These are phyloP conservation scores for Escovopsis sp. DNA, from an alignment of 2,329 filamentous ascomycete genomes.

Conservation along the genomic window DNA sequence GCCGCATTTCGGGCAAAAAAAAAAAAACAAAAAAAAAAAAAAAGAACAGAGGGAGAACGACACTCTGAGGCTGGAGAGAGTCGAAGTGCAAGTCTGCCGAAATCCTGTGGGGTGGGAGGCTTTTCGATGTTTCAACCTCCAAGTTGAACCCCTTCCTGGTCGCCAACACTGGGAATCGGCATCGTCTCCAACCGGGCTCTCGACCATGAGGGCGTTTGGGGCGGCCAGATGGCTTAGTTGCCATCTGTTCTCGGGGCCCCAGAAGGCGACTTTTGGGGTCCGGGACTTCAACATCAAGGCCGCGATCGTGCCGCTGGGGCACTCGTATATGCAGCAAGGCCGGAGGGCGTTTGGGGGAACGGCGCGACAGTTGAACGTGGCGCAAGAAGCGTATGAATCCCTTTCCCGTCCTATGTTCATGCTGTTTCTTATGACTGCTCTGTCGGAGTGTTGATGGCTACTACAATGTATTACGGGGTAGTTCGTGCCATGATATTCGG, in stretches of 20 bases:
- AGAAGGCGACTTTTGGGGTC: constrained; percentile 12
- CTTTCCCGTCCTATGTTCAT: too few species aligned
- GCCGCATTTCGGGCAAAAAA: constrained; percentile 10
- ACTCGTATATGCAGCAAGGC: too few species aligned
- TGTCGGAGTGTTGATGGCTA: too few species aligned
- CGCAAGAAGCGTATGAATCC: constrained; percentile 25
- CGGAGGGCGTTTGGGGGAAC: constrained; percentile 21
- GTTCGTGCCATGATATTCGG: too few species aligned
- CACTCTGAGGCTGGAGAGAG: too few species aligned
- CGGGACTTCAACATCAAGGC: constrained; percentile 15
- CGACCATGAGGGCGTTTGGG: constrained; percentile 24
- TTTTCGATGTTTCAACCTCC: constrained; percentile 5
- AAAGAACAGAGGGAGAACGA: too few species aligned
- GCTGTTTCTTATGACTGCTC: too few species aligned
- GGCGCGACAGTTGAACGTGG: constrained; percentile 15
- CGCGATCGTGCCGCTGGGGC: constrained; percentile 9
- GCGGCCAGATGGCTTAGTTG: constrained; percentile 26
- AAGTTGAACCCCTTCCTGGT: constrained; percentile 3
- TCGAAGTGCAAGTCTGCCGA: too few species aligned
- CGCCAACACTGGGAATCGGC: constrained; percentile 1
- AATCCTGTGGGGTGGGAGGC: too few species aligned
- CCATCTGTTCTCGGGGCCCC: constrained; percentile 18
- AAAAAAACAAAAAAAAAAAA: constrained; percentile 16
- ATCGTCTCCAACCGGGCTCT: constrained; percentile 5
- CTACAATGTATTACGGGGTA: too few species aligned